Evolutionary conservation across 1,284 basidiomycete species (phyloP).

Genomic region (Coriolopsis trogii): DNA sequence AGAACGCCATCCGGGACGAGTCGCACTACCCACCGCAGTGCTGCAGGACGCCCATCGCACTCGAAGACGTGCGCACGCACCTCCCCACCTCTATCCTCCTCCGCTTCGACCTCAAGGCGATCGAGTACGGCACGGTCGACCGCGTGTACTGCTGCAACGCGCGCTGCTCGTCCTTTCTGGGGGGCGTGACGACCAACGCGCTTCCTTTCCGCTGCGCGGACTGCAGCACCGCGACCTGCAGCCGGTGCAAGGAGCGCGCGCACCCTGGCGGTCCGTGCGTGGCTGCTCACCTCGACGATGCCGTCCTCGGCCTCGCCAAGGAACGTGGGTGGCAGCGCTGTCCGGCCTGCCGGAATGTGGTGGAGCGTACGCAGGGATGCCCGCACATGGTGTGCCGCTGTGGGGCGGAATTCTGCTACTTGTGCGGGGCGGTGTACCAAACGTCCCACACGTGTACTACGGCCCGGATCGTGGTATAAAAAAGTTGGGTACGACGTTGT

Average conservation of each 20-base stretch:
- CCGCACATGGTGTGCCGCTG: too few relatives aligned
- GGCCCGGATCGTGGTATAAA: too few relatives aligned
- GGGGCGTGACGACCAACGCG: neutral
- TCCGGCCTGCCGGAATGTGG: too few relatives aligned
- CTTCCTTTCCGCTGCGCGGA: conserved; percentile 2
- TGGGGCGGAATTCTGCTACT: too few relatives aligned
- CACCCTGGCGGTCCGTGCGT: conserved; percentile 17
- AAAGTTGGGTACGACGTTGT: too few relatives aligned
- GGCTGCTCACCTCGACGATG: conserved; percentile 2
- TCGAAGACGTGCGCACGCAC: conserved; percentile 1
- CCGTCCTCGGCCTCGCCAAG: too few relatives aligned
- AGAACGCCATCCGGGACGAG: conserved; percentile 21
- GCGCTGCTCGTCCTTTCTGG: conserved; percentile 22
- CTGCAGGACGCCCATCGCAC: conserved; percentile 15
- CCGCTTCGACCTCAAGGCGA: conserved; percentile 12
- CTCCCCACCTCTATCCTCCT: conserved; percentile 6
- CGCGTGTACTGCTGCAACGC: conserved; percentile 23
- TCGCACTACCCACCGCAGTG: conserved; percentile 25
- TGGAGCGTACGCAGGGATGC: too few relatives aligned
- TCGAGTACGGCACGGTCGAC: conserved; percentile 17
- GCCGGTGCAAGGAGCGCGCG: conserved; percentile 20
- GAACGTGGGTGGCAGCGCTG: too few relatives aligned
- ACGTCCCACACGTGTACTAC: too few relatives aligned
- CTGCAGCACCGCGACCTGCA: conserved; percentile 16
- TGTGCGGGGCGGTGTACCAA: too few relatives aligned